Evolutionary conservation across 2,329 filamentous ascomycete species (phyloP), one percentile per base, ranked within the genome.

Genomic region (Metarhizium album): DNA sequence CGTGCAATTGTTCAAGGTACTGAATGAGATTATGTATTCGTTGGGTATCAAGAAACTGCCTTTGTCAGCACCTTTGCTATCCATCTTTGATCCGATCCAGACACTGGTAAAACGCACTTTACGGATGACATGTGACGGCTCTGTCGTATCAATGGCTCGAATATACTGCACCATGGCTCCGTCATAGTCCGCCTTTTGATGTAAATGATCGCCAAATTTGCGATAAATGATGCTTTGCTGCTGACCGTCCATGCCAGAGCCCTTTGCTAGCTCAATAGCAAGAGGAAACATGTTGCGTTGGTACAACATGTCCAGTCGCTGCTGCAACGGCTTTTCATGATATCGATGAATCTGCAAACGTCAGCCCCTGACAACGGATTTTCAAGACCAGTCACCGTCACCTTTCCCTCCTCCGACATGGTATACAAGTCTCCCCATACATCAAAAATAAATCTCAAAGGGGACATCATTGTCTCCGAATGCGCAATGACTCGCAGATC

Each of bases 161-260:
- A 98, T 82, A 63, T 98, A 98, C 66, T 97, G 93, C 60, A 94
- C 86, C 94, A 98, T 98, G n/a, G 94, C 90, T 6, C 87, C 93
- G 62, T 98, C 93, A 62, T 91, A 98, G 62, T 96, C 90, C 4
- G 87, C 89, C 62, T 95, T 95, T 57, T 94, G 88, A 61, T 98
- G 97, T 3, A 97, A 70, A 61, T 91, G 87, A 64, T 98, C 93
- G 13, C 91, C 93, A 66, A 95, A 97, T 64, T 85, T 90, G 52
- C 91, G 83, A 62, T 91, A 94, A 52, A 98, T 98, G 52, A 87
- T 74, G 60, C 94, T 96, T 60, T 95, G 88, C 65, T 96, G 88
- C 45, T 84, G 74, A 2, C 73, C 69, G 64, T 90, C 87, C 60
- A 96, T 77, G 1, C 89, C 87, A 9, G 85, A 83, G 66, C 94